Percentiles rank a stretch among this genome's conserved stretches.
Conservation (phyloP, 768 basidiomycete genomes). For the Macrolepiota albuminosa region DNA sequence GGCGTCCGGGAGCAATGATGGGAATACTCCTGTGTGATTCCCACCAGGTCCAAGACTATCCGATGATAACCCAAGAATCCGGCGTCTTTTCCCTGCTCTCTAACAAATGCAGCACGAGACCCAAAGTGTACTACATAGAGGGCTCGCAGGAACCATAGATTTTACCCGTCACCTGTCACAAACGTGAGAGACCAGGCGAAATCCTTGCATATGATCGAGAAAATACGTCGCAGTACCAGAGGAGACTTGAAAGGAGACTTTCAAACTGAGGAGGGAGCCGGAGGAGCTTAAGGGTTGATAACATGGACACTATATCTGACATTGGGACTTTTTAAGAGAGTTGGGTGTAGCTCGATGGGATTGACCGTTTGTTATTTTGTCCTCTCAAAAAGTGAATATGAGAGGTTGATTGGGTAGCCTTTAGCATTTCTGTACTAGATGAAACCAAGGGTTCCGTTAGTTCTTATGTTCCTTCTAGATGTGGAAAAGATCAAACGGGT, state of each 20-base stretch:
- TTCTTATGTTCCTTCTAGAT: too few relatives aligned
- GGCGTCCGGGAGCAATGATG: neutral
- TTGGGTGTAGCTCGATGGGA: neutral
- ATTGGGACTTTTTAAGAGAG: neutral
- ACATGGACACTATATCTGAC: neutral
- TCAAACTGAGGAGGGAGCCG: neutral
- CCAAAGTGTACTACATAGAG: neutral
- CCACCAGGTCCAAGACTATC: slow-evolving; percentile 2
- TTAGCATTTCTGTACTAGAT: too few relatives aligned
- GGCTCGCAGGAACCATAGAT: slow-evolving; percentile 4
- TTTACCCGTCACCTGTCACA: neutral
- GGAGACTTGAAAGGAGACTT: neutral
- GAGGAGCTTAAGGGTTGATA: slow-evolving; percentile 1
- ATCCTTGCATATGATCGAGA: slow-evolving; percentile 6
- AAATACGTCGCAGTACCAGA: neutral
- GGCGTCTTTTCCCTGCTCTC: slow-evolving; percentile 1
- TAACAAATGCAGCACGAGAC: neutral
- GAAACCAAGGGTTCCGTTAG: too few relatives aligned
- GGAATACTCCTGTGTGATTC: slow-evolving; percentile 3
- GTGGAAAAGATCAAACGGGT: neutral
- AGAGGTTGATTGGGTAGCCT: neutral
- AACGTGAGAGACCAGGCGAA: slow-evolving; percentile 9
- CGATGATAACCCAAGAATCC: slow-evolving; percentile 7
- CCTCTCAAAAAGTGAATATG: slow-evolving; percentile 1
- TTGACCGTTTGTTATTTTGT: neutral